phyloP scores from a whole-genome alignment of 352 stramenopile genomes.

The Phytophthora macrochlamydospora region DNA sequence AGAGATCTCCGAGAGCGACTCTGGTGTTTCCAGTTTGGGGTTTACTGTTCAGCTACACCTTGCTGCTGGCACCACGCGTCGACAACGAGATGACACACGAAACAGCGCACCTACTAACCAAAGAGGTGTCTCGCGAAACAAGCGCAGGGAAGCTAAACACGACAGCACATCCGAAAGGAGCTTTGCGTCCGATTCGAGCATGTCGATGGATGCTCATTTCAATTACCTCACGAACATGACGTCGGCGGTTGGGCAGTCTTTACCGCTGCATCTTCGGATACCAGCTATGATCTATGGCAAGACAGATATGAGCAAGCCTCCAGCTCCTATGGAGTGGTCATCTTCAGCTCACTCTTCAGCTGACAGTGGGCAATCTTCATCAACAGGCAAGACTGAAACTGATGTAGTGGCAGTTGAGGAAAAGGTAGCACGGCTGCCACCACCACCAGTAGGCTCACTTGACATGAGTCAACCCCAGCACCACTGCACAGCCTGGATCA shows the following conservation, averaged over 20 bases:
- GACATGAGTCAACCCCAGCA: conserved; percentile 58
- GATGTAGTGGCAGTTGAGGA: conserved; percentile 14
- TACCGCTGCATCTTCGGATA: conserved; percentile 55
- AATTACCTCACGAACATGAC: conserved; percentile 61
- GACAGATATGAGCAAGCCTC: conserved; percentile 48
- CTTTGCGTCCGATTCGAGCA: conserved; percentile 50
- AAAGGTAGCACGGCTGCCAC: conserved; percentile 31
- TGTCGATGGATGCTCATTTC: conserved; percentile 50
- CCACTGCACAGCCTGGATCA: conserved; percentile 22
- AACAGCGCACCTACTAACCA: conserved; percentile 1
- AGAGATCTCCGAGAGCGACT: conserved; percentile 37
- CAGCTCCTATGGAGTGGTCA: conserved; percentile 37
- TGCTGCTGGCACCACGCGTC: conserved; percentile 31
- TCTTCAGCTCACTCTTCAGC: conserved; percentile 32
- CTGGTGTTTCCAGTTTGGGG: conserved; percentile 51
- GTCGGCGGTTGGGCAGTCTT: conserved; percentile 35
- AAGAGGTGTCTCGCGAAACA: conserved; percentile 1
- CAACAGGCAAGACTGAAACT: not conserved
- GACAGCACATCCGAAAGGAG: conserved; percentile 26
- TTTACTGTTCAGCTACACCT: conserved; percentile 53
- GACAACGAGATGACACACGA: conserved; percentile 7
- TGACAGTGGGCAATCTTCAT: conserved; percentile 4
- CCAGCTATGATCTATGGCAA: conserved; percentile 34
- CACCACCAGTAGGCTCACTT: conserved; percentile 40
- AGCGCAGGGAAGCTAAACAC: not conserved